Conservation (phyloP, 164 flowering plant species). For the Umbilicus rupestris region DNA sequence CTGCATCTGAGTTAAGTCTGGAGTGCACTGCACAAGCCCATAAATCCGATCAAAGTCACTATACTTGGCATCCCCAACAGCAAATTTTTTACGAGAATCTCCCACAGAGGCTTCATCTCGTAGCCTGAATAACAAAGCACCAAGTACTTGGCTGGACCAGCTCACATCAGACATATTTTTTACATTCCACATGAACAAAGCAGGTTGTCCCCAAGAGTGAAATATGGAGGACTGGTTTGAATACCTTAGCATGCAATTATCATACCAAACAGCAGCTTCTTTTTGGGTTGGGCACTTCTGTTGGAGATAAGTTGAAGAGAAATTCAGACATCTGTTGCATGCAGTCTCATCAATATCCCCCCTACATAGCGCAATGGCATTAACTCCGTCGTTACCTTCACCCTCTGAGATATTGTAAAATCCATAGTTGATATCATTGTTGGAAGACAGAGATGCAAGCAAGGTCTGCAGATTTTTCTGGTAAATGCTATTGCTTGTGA, state of each 20-base stretch:
- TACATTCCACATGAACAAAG: background rate
- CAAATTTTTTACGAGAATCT: slow-evolving; percentile 3
- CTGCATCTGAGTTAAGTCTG: slow-evolving; percentile 15
- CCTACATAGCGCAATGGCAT: slow-evolving; percentile 26
- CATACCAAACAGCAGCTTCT: slow-evolving; percentile 22
- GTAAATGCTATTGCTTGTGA: slow-evolving; percentile 14
- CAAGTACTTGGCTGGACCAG: slow-evolving; percentile 8
- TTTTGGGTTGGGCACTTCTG: slow-evolving; percentile 16
- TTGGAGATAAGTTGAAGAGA: background rate
- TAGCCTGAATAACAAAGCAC: no score
- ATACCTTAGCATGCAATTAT: slow-evolving; percentile 19
- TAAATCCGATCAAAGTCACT: slow-evolving; percentile 9
- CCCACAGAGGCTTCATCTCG: background rate
- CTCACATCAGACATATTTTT: no score
- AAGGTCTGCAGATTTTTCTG: slow-evolving; percentile 17
- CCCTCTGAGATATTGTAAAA: slow-evolving; percentile 21
- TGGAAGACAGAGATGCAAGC: slow-evolving; percentile 16
- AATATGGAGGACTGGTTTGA: slow-evolving; percentile 16
- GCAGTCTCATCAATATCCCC: slow-evolving; percentile 22
- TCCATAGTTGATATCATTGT: slow-evolving; percentile 11
- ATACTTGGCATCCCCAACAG: background rate
- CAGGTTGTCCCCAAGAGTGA: background rate
- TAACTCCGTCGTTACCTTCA: slow-evolving; percentile 10
- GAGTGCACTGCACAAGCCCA: slow-evolving; percentile 27
- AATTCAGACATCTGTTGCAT: slow-evolving; percentile 16